Conservation (phyloP, 371 early-diverging fungal species). For the Mucor mucedo region DNA sequence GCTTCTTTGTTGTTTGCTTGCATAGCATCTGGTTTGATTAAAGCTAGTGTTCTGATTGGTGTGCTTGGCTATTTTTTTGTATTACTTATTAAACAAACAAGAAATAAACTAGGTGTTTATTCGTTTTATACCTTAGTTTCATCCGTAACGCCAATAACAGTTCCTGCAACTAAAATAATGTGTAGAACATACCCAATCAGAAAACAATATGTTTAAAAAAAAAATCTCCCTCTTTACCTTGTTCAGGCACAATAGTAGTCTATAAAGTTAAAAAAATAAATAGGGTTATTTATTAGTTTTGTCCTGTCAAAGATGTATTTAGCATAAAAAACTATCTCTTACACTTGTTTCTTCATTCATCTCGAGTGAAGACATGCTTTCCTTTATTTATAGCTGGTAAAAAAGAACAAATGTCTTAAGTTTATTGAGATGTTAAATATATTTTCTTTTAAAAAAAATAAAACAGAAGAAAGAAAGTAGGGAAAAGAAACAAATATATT, state of each 20-base stretch:
- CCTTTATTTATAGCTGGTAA: neutral
- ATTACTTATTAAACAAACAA: neutral
- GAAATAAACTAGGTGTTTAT: neutral
- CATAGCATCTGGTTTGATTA: slow-evolving; percentile 49
- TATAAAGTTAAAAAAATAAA: neutral
- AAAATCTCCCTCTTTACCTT: slow-evolving; percentile 1
- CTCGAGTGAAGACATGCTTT: neutral
- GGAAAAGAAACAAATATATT: neutral
- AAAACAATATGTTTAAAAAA: neutral
- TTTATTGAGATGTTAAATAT: neutral
- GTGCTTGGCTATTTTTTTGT: neutral
- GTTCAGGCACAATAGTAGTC: slow-evolving; percentile 2
- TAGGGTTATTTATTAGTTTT: neutral
- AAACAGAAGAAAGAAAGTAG: neutral
- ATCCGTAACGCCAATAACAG: neutral
- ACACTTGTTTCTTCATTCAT: slow-evolving; percentile 5
- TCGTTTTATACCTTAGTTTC: slow-evolving; percentile 14
- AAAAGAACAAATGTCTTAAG: neutral
- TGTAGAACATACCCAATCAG: slow-evolving; percentile 15
- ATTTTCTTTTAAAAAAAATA: neutral
- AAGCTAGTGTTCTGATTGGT: slow-evolving; percentile 27
- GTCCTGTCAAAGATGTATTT: neutral
- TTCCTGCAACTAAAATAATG: slow-evolving; percentile 7
- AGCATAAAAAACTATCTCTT: neutral
- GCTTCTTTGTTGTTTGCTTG: slow-evolving; percentile 52